A percentile compares a stretch with the other conserved stretches of the same genome.
Conservation (phyloP, 2,329 filamentous ascomycete genomes). For the Verticillium nonalfalfae region DNA sequence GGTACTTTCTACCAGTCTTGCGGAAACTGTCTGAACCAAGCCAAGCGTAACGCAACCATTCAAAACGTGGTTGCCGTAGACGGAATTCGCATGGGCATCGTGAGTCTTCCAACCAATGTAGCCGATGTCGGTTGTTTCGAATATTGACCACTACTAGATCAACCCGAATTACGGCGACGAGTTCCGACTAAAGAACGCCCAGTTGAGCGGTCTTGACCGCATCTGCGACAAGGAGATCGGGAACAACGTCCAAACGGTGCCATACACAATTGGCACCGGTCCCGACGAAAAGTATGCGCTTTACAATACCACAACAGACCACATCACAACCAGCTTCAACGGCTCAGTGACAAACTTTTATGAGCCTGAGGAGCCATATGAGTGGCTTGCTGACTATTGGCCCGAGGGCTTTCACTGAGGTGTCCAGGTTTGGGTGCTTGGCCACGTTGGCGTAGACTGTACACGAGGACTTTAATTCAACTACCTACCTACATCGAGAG, state of each 20-base stretch:
- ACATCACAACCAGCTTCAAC: conserved; percentile 14
- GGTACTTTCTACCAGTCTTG: conserved; percentile 22
- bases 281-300: conserved; percentile 20
- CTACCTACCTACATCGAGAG: no score
- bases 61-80: conserved; percentile 19
- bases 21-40: conserved; percentile 21
- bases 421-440: not conserved
- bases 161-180: conserved; percentile 22
- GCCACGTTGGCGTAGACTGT: no score
- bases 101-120: conserved; percentile 4
- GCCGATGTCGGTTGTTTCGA: accelerated
- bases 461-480: no score
- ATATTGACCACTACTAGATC: conserved; percentile 11
- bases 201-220: conserved; percentile 14
- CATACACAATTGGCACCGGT: conserved; percentile 16
- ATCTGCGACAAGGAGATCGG: conserved; percentile 20
- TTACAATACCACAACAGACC: conserved; percentile 19
- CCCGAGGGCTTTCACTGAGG: conserved; percentile 15
- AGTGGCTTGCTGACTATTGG: conserved; percentile 47
- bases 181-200: conserved; percentile 19
- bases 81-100: conserved; percentile 16
- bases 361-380: conserved; percentile 34
- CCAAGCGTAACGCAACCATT: conserved; percentile 15
- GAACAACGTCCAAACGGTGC: conserved; percentile 20
- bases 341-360: conserved; percentile 14